A percentile compares a stretch with the other conserved stretches of the same genome.
Evolutionary conservation across 805 yeast species (phyloP).

Genomic region (Blastobotrys attinorum): DNA sequence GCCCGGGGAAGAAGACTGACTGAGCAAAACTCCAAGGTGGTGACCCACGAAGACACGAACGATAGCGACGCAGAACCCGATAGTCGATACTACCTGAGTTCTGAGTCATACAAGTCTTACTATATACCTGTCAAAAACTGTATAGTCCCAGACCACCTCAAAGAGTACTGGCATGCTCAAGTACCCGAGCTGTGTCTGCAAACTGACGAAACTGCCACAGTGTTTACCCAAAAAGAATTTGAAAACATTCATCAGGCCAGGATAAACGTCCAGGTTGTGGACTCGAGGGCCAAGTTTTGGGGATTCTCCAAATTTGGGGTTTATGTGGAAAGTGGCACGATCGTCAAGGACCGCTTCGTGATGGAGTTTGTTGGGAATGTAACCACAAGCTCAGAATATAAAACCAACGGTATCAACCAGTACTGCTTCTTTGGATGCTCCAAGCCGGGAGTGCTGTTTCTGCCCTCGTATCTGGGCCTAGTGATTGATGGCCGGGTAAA

Average conservation of each 20-base stretch:
- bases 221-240: constrained; percentile 22
- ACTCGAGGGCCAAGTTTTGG: constrained; percentile 33
- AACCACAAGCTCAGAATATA: constrained; percentile 56
- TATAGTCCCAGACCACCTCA: constrained; percentile 2
- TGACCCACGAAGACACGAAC: background rate
- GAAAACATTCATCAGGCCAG: constrained; percentile 12
- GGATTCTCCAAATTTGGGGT: constrained; percentile 69
- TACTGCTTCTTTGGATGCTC: constrained; percentile 65
- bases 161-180: constrained; percentile 4
- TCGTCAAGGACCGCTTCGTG: constrained; percentile 42
- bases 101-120: constrained; percentile 9
- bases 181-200: constrained; percentile 9
- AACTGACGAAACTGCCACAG: constrained; percentile 13
- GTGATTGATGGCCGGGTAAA: constrained; percentile 70
- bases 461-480: constrained; percentile 50
- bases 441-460: constrained; percentile 50
- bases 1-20: constrained; percentile 6
- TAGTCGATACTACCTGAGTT: constrained; percentile 4
- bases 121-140: constrained; percentile 8
- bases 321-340: constrained; percentile 30
- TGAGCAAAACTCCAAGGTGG: constrained; percentile 3
- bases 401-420: constrained; percentile 61
- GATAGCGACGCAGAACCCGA: constrained; percentile 9
- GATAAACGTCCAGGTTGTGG: constrained; percentile 17
- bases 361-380: constrained; percentile 68